Percentiles rank a stretch among this genome's conserved stretches.
These are phyloP conservation scores for Paraglomus occultum DNA, from an alignment of 192 early-diverging fungal genomes.

Conservation along the genomic window DNA sequence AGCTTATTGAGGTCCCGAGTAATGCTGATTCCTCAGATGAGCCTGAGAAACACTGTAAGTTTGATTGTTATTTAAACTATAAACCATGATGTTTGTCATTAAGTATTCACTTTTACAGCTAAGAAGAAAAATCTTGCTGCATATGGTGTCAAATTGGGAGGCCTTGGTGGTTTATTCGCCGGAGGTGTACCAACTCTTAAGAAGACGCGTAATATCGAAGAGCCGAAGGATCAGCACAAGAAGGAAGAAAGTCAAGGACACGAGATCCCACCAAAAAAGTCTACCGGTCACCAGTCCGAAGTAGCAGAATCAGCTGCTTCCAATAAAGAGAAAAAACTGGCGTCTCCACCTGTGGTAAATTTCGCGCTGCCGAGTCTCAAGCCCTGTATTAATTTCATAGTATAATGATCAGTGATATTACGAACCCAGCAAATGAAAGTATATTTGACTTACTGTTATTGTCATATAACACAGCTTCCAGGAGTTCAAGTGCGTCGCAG, in stretches of 20 bases:
- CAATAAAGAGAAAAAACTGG: background rate
- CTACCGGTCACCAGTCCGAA: background rate
- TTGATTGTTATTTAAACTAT: background rate
- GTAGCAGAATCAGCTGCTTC: background rate
- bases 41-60: background rate
- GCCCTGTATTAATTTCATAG: background rate
- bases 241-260: background rate
- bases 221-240: background rate
- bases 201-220: constrained; percentile 43
- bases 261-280: background rate
- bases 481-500: too few relatives aligned
- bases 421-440: too few relatives aligned
- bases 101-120: too few relatives aligned
- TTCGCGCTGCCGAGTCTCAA: background rate
- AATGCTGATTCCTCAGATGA: constrained; percentile 33
- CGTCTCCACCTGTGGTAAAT: background rate
- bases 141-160: constrained; percentile 78
- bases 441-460: too few relatives aligned
- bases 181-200: constrained; percentile 68
- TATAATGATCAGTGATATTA: background rate
- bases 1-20: constrained; percentile 29
- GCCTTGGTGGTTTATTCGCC: constrained; percentile 71
- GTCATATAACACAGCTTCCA: too few relatives aligned
- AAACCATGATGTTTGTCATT: background rate
- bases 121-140: constrained; percentile 64